Base-by-base conservation (phyloP, 2,329 filamentous ascomycete genomes). In the Rosellinia necatrix region DNA sequence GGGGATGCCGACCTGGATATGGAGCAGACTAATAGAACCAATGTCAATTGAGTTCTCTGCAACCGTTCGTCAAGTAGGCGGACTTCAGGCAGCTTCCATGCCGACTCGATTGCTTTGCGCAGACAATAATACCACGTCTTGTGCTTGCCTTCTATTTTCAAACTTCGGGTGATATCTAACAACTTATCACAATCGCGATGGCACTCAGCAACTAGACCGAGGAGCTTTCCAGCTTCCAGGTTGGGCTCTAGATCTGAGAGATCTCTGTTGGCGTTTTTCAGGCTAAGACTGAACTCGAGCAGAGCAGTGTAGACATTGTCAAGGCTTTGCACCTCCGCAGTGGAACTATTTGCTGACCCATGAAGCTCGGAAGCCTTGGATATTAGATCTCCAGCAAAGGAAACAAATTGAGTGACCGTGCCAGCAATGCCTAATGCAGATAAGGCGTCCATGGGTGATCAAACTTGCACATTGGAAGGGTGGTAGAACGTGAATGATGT, bases 381-480 rank as follows among this genome's bases (percentile, higher is more conserved):
- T 35, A 56, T 42, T 24, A 56, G 25, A 6, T 47, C 35, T 9
- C 38, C 53, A 1, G 53, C 27, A 21, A 56, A 56, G n/a, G 47
- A 47, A 17, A 51, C 47, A 15, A 56, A 56, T 47, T 56, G 53
- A 17, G 34, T 30, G 10, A 52, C 41, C 4, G 47, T 56, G 12
- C 47, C 53, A 30, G 53, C 53, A 47, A 56, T 52, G 19, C 53
- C 48, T 17, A 56, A 41, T 13, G 53, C 53, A 13, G 53, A 52
- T 27, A 56, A 29, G 29, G 53, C 48, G 25, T 56, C 53, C 53
- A 56, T 56, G 47, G 19, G 47, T 35, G 34, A 42, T 24, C 34
- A 21, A 10, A 42, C 21, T 43, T 47, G 12, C 40, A 51, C 53
- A 46, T 56, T 42, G 21, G n/a, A 22, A 51, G 22, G n/a, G n/a